phyloP scores from a whole-genome alignment of 768 basidiomycete genomes.

The Suillus brevipes region DNA sequence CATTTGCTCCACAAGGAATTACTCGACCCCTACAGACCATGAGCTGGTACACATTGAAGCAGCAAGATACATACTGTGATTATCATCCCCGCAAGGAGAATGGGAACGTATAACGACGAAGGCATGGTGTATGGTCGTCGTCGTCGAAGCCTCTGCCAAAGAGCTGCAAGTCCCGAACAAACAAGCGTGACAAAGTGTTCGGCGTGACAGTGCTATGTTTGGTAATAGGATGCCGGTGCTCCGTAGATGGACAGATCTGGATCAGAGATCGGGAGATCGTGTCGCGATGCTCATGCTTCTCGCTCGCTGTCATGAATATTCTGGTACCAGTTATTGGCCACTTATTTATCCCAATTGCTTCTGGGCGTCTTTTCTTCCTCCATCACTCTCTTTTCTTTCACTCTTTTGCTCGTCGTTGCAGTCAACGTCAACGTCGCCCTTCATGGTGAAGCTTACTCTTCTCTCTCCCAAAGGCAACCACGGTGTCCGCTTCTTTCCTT shows the following conservation, averaged over 20 bases:
- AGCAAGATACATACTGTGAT: conserved; percentile 56
- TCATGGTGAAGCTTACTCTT: conserved; percentile 72
- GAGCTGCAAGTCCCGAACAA: conserved; percentile 1
- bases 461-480: conserved; percentile 70
- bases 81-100: conserved; percentile 92
- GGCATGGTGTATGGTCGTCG: conserved; percentile 48
- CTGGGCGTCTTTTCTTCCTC: conserved; percentile 27
- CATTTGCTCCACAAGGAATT: conserved; percentile 84
- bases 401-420: conserved; percentile 13
- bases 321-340: conserved; percentile 27
- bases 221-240: neutral
- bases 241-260: conserved; percentile 4
- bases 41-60: neutral
- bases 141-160: conserved; percentile 2
- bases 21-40: conserved; percentile 58
- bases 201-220: conserved; percentile 20
- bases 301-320: conserved; percentile 29
- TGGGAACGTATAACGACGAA: conserved; percentile 63
- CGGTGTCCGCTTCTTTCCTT: conserved; percentile 70
- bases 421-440: conserved; percentile 12
- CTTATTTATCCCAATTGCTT: conserved; percentile 37
- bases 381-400: conserved; percentile 18
- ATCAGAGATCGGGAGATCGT: conserved; percentile 12
- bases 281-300: conserved; percentile 26
- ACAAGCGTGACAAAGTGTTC: neutral